Evolutionary conservation across 2,329 filamentous ascomycete species (phyloP).

Genomic region (Epichloe sibirici): DNA sequence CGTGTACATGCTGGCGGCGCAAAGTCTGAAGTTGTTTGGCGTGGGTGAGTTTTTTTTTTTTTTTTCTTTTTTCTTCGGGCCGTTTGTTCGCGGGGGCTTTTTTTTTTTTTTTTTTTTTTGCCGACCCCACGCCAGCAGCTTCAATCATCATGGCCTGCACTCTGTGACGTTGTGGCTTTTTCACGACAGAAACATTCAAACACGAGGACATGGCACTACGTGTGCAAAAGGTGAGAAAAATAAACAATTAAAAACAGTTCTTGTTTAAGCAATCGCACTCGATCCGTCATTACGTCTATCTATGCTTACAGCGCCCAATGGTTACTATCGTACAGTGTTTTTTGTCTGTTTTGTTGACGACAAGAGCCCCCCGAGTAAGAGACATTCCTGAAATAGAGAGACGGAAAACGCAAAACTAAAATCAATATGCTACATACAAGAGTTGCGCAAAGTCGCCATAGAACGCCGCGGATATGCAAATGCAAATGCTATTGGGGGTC

Average conservation of each 20-base stretch:
- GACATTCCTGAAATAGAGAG: not conserved
- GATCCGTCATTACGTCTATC: not conserved
- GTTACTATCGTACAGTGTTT: conserved; percentile 1
- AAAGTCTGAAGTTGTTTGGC: not conserved
- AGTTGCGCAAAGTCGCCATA: not conserved
- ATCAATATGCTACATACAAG: not conserved
- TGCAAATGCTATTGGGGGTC: not conserved
- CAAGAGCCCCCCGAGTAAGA: not conserved
- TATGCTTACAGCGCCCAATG: not conserved
- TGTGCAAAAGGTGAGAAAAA: too few relatives aligned
- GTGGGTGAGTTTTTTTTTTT: too few relatives aligned
- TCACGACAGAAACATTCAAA: too few relatives aligned
- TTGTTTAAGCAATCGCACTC: not conserved
- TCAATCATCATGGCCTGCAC: too few relatives aligned
- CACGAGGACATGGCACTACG: too few relatives aligned
- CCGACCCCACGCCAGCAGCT: too few relatives aligned
- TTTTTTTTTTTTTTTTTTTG: too few relatives aligned
- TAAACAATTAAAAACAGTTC: too few relatives aligned
- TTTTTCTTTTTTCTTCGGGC: too few relatives aligned
- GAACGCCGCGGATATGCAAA: not conserved
- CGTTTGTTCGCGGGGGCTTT: too few relatives aligned
- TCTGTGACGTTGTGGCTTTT: too few relatives aligned
- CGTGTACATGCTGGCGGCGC: conserved; percentile 18
- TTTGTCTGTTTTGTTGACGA: not conserved
- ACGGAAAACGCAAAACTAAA: not conserved